phyloP scores from a whole-genome alignment of 2,329 filamentous ascomycete species.

The Neopestalotiopsis sp. region DNA sequence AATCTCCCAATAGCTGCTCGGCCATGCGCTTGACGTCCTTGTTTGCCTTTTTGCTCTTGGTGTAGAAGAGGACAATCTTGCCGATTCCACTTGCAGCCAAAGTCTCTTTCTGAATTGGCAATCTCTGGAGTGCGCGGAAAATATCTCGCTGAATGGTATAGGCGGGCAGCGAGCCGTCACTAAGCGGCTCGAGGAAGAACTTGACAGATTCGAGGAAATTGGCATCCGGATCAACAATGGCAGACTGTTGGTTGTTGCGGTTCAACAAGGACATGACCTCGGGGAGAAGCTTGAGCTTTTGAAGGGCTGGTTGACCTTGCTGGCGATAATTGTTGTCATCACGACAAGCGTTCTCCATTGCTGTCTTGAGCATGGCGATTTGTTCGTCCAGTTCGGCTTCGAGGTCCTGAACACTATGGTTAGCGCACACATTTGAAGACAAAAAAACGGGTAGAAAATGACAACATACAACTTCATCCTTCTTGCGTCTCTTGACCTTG shows the following conservation, averaged over 20 bases:
- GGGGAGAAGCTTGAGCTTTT: slow-evolving; percentile 93
- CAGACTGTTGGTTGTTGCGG: slow-evolving; percentile 83
- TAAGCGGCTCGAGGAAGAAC: slow-evolving; percentile 95
- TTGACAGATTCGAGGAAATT: slow-evolving; percentile 94
- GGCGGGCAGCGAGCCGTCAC: slow-evolving; percentile 90
- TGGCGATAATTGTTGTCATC: slow-evolving; percentile 84
- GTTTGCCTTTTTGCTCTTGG: slow-evolving; percentile 90
- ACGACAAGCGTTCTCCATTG: slow-evolving; percentile 90
- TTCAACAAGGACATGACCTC: slow-evolving; percentile 89
- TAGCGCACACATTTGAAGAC: slow-evolving; percentile 26
- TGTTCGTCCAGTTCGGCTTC: slow-evolving; percentile 90
- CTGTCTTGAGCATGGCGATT: slow-evolving; percentile 83
- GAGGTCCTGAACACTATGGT: slow-evolving; percentile 67
- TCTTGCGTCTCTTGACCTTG: slow-evolving; percentile 73
- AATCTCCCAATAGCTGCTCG: slow-evolving; percentile 90
- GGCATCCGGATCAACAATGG: slow-evolving; percentile 90
- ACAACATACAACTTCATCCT: slow-evolving; percentile 80
- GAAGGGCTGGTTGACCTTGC: slow-evolving; percentile 79
- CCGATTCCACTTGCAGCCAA: slow-evolving; percentile 92
- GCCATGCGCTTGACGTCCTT: slow-evolving; percentile 90
- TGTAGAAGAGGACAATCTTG: slow-evolving; percentile 97
- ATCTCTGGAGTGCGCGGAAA: slow-evolving; percentile 77
- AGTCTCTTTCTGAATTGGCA: slow-evolving; percentile 90
- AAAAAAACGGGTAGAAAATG: background rate
- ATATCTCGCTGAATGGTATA: slow-evolving; percentile 98